These are phyloP conservation scores for Ceratocystis diversiconidia DNA, from an alignment of 2,329 filamentous ascomycete genomes.

Conservation along the genomic window DNA sequence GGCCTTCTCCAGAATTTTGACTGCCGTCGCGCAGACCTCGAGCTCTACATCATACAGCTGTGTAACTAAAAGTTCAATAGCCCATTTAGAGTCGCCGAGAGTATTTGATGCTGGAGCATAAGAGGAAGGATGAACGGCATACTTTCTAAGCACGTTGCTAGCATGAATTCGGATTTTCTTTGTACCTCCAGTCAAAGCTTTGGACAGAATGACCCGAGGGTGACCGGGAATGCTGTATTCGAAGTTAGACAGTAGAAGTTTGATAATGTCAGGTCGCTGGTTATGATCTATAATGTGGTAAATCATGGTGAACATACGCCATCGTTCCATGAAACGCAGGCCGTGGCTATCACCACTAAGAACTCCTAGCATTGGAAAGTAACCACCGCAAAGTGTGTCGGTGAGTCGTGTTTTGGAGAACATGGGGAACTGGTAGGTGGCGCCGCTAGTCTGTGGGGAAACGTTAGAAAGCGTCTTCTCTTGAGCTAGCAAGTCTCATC, in stretches of 20 bases:
- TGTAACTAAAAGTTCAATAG: slow-evolving; percentile 90
- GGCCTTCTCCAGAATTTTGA: slow-evolving; percentile 93
- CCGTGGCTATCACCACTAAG: slow-evolving; percentile 72
- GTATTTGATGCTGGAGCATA: slow-evolving; percentile 7
- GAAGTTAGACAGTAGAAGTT: slow-evolving; percentile 75
- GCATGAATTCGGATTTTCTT: slow-evolving; percentile 86
- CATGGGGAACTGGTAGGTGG: slow-evolving; percentile 72
- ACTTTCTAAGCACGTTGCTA: slow-evolving; percentile 75
- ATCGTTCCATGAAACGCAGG: slow-evolving; percentile 78
- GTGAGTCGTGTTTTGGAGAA: slow-evolving; percentile 75
- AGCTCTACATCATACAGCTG: slow-evolving; percentile 96
- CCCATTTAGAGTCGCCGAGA: slow-evolving; percentile 67
- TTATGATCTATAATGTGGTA: slow-evolving; percentile 93
- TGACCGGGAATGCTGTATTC: slow-evolving; percentile 84
- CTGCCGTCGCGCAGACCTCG: slow-evolving; percentile 87
- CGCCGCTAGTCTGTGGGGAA: slow-evolving; percentile 43
- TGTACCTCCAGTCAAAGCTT: slow-evolving; percentile 79
- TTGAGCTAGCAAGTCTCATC: background rate
- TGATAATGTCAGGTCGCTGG: slow-evolving; percentile 81
- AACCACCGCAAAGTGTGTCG: slow-evolving; percentile 80
- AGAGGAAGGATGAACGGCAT: slow-evolving; percentile 45
- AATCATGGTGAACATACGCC: slow-evolving; percentile 99
- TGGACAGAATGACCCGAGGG: slow-evolving; percentile 80
- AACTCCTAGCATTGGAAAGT: slow-evolving; percentile 83
- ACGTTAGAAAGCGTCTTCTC: background rate